Percentiles rank a stretch among this genome's conserved stretches.
These are phyloP conservation scores for Kwoniella botswanensis DNA, from an alignment of 768 basidiomycete species.

Conservation along the genomic window DNA sequence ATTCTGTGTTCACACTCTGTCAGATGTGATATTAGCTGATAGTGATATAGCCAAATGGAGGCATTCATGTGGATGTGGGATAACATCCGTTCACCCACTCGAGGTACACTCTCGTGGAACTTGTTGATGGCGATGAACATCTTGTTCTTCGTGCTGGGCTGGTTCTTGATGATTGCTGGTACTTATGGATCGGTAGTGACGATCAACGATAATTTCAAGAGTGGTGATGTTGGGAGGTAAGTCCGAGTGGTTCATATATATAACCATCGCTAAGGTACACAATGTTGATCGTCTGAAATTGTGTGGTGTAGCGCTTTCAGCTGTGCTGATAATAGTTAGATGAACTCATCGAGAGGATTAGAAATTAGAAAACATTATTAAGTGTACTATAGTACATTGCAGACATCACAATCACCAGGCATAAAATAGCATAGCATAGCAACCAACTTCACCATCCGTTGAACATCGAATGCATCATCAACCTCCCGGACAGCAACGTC, in stretches of 20 bases:
- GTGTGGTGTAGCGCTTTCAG: conserved; percentile 19
- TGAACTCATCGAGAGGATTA: not conserved
- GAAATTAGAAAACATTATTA: too few species aligned
- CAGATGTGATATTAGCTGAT: too few species aligned
- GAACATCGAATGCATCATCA: not conserved
- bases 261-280: too few species aligned
- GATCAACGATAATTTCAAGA: conserved; percentile 22
- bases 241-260: not conserved
- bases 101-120: conserved; percentile 8
- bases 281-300: not conserved
- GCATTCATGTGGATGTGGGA: conserved; percentile 53
- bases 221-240: conserved; percentile 11
- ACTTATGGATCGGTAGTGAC: conserved; percentile 24
- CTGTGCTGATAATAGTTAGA: conserved; percentile 26
- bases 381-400: too few species aligned
- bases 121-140: conserved; percentile 10
- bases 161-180: conserved; percentile 28
- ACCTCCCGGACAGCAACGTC: too few species aligned
- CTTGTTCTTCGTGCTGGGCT: conserved; percentile 20
- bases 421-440: not conserved
- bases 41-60: conserved; percentile 28
- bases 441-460: not conserved
- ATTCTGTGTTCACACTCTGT: not conserved
- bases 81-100: conserved; percentile 18
- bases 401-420: too few species aligned